phyloP scores from a whole-genome alignment of 2,329 filamentous ascomycete genomes.

The Cercospora sp. region DNA sequence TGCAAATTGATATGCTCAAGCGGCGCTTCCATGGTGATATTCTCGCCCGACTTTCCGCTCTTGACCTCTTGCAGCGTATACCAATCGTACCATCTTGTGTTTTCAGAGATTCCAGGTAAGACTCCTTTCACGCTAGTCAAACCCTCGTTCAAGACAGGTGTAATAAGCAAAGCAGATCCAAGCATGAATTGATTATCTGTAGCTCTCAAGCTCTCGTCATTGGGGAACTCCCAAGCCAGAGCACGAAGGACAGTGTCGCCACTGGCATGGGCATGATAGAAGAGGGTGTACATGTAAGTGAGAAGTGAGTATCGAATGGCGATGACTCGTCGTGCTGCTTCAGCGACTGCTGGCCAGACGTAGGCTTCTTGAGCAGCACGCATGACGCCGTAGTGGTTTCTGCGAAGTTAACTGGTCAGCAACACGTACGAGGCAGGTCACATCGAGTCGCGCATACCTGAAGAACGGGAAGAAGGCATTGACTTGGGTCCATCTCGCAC shows the following conservation, averaged over 20 bases:
- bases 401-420: background rate
- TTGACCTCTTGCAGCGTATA: conserved; percentile 60
- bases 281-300: conserved; percentile 71
- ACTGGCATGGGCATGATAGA: conserved; percentile 63
- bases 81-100: conserved; percentile 72
- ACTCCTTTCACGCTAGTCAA: conserved; percentile 63
- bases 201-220: conserved; percentile 62
- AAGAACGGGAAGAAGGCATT: conserved; percentile 76
- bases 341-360: conserved; percentile 61
- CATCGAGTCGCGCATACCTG: conserved; percentile 60
- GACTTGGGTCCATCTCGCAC: conserved; percentile 33
- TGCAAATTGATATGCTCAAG: conserved; percentile 33
- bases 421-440: conserved; percentile 43
- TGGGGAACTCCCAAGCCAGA: conserved; percentile 69
- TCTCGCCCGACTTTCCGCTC: conserved; percentile 43
- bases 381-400: conserved; percentile 15
- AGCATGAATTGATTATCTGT: conserved; percentile 70
- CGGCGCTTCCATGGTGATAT: conserved; percentile 32
- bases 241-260: conserved; percentile 70
- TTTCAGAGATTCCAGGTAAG: conserved; percentile 62
- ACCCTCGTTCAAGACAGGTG: conserved; percentile 63
- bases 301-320: conserved; percentile 67
- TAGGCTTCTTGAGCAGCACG: conserved; percentile 63
- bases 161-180: conserved; percentile 63
- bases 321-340: conserved; percentile 64